These are phyloP conservation scores for Barnettozyma salicaria DNA, from an alignment of 805 yeast species.

Conservation along the genomic window DNA sequence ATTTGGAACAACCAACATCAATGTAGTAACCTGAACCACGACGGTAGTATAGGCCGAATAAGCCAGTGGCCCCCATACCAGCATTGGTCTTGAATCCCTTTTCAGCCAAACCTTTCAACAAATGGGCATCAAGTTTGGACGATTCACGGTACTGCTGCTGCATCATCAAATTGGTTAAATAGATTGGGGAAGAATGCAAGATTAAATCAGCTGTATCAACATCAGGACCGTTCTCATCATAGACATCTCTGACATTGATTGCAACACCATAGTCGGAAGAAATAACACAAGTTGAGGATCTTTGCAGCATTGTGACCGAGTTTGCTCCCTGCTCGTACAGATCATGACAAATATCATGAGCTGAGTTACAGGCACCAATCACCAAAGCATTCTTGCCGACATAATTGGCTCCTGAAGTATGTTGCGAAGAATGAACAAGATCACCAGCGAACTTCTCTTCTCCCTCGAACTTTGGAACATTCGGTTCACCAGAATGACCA, in stretches of 20 bases:
- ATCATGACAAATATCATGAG: constrained; percentile 42
- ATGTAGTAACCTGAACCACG: constrained; percentile 43
- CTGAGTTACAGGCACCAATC: constrained; percentile 41
- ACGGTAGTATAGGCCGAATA: constrained; percentile 35
- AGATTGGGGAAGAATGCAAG: constrained; percentile 31
- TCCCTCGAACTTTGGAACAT: constrained; percentile 35
- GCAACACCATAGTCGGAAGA: constrained; percentile 31
- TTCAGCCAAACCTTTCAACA: constrained; percentile 29
- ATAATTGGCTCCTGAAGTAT: constrained; percentile 36
- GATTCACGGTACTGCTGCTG: constrained; percentile 34
- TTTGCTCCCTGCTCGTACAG: constrained; percentile 38
- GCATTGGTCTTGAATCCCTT: constrained; percentile 37
- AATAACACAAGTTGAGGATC: constrained; percentile 40
- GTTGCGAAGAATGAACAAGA: constrained; percentile 38
- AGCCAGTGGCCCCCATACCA: constrained; percentile 40
- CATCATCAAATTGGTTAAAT: constrained; percentile 31
- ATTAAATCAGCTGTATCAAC: constrained; percentile 36
- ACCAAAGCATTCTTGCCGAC: constrained; percentile 39
- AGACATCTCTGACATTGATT: constrained; percentile 29
- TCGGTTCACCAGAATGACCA: constrained; percentile 42
- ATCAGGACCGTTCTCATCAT: constrained; percentile 33
- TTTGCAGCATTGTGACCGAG: constrained; percentile 38
- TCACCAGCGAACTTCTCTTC: constrained; percentile 34
- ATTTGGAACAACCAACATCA: constrained; percentile 39
- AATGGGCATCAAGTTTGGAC: constrained; percentile 28